phyloP scores from a whole-genome alignment of 2,329 filamentous ascomycete species.

The Nigrograna mackinnonii region DNA sequence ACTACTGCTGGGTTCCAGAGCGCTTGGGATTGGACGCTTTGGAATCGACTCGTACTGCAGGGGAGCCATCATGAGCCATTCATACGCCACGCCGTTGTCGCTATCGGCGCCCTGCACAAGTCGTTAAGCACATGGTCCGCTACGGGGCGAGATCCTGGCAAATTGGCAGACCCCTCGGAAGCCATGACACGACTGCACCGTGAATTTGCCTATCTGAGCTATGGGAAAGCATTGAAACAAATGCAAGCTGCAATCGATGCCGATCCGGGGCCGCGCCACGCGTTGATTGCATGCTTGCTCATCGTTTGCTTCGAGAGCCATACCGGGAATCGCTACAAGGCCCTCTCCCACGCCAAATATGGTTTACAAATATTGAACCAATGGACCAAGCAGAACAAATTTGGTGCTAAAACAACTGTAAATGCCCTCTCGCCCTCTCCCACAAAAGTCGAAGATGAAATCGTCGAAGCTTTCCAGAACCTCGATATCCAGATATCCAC shows the following conservation, averaged over 20 bases:
- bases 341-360: constrained; percentile 7
- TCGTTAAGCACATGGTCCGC: no score
- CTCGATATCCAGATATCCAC: constrained; percentile 14
- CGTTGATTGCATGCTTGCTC: constrained; percentile 14
- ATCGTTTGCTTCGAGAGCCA: constrained; percentile 16
- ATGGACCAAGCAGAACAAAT: constrained; percentile 1
- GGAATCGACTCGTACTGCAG: constrained; percentile 16
- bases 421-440: background rate
- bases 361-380: constrained; percentile 13
- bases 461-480: constrained; percentile 15
- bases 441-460: constrained; percentile 13
- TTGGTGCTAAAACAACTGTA: background rate
- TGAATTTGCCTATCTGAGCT: constrained; percentile 13
- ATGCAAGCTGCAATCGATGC: constrained; percentile 12
- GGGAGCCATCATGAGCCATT: constrained; percentile 14
- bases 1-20: constrained; percentile 14
- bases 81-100: constrained; percentile 15
- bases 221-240: constrained; percentile 12
- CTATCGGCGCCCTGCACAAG: constrained; percentile 14
- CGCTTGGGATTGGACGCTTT: constrained; percentile 14
- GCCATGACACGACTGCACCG: constrained; percentile 13
- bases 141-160: constrained; percentile 1
- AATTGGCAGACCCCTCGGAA: background rate
- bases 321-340: constrained; percentile 13
- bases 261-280: constrained; percentile 9